Evolutionary conservation across 2,329 filamentous ascomycete genomes (phyloP).

Genomic region (Fusarium citri): DNA sequence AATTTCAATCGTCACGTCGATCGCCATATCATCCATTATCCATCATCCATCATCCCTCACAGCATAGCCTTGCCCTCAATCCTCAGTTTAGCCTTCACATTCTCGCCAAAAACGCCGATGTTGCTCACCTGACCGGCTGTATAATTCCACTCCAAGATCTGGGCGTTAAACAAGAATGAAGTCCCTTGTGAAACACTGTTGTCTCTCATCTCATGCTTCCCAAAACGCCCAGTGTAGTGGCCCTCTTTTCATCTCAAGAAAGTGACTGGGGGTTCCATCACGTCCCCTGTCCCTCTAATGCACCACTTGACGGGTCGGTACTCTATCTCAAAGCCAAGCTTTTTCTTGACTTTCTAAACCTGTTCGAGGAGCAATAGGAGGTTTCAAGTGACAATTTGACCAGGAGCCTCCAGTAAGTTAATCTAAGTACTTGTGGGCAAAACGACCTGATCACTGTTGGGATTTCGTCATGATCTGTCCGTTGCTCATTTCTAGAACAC

Average conservation of each 20-base stretch:
- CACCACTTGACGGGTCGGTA: slow-evolving; percentile 19
- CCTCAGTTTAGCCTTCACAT: neutral
- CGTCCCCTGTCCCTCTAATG: slow-evolving; percentile 18
- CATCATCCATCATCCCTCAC: neutral
- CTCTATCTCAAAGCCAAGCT: slow-evolving; percentile 39
- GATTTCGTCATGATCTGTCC: neutral
- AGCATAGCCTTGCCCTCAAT: slow-evolving; percentile 8
- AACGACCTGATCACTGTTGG: neutral
- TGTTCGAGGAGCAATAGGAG: slow-evolving; percentile 20
- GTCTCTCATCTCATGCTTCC: neutral
- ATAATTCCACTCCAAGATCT: slow-evolving; percentile 9
- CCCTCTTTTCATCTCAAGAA: slow-evolving; percentile 36
- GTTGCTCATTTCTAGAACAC: slow-evolving; percentile 4
- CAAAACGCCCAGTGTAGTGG: slow-evolving; percentile 1
- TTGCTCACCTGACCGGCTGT: neutral
- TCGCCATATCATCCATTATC: slow-evolving; percentile 16
- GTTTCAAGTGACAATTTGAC: slow-evolving; percentile 24
- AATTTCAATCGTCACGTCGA: slow-evolving; percentile 49
- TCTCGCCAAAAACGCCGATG: slow-evolving; percentile 5
- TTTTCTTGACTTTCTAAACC: slow-evolving; percentile 16
- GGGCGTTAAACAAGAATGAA: slow-evolving; percentile 16
- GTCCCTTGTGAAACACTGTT: slow-evolving; percentile 31
- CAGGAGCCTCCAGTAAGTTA: neutral
- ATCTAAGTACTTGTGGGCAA: neutral
- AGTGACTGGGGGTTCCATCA: slow-evolving; percentile 3